Conservation (phyloP, 1,139 yeast genomes). For the Saccharomyces hybrid region DNA sequence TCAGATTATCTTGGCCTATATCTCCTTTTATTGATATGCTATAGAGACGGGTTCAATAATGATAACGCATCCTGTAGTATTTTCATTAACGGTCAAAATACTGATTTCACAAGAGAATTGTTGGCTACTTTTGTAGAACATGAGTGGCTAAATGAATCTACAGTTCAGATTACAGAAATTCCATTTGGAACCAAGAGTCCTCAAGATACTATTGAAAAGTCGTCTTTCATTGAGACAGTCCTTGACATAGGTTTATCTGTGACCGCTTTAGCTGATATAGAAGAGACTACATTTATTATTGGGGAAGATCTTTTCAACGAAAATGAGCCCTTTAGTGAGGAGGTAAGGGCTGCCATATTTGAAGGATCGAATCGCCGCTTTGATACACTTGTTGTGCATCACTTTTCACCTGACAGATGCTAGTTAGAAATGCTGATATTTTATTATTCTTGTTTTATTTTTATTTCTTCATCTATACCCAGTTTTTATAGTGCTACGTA, state of each 20-base stretch:
- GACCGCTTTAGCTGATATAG: conserved; percentile 14
- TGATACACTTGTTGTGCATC: conserved; percentile 22
- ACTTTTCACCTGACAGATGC: conserved; percentile 7
- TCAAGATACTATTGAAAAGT: conserved; percentile 3
- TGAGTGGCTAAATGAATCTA: conserved; percentile 17
- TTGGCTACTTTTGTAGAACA: conserved; percentile 13
- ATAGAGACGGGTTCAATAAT: conserved; percentile 12
- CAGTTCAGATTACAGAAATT: conserved; percentile 10
- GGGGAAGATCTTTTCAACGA: conserved; percentile 19
- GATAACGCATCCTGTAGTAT: conserved; percentile 14
- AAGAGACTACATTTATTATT: conserved; percentile 24
- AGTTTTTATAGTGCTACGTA: background rate
- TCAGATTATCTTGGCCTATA: conserved; percentile 27
- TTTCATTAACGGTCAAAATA: conserved; percentile 18
- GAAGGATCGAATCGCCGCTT: conserved; percentile 22
- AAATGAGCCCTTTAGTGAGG: conserved; percentile 19
- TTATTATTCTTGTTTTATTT: background rate
- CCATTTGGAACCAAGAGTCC: conserved; percentile 7
- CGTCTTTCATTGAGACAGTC: conserved; percentile 18
- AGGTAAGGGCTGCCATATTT: conserved; percentile 16
- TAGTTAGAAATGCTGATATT: background rate
- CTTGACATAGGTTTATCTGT: conserved; percentile 12
- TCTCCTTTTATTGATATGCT: conserved; percentile 18
- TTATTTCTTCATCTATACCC: background rate
- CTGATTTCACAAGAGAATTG: conserved; percentile 14